A percentile compares a stretch with the other conserved stretches of the same genome.
Conservation (phyloP, 1,284 basidiomycete species). For the Peniophora sp. region DNA sequence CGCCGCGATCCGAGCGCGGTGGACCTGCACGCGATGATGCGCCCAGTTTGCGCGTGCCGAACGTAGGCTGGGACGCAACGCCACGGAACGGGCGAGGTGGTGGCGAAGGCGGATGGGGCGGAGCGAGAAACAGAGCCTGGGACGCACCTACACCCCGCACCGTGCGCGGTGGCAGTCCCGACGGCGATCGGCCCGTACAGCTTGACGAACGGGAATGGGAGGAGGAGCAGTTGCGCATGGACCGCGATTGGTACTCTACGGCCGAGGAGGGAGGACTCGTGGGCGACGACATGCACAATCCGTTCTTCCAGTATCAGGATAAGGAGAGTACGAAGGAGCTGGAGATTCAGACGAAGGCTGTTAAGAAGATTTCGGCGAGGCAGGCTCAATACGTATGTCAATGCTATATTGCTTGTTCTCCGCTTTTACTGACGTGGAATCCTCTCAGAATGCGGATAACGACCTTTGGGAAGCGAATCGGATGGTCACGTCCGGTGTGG, state of each 20-base stretch:
- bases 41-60: slow-evolving; percentile 82
- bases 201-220: slow-evolving; percentile 85
- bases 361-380: slow-evolving; percentile 81
- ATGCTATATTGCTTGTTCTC: slow-evolving; percentile 1
- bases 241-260: slow-evolving; percentile 90
- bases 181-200: slow-evolving; percentile 47
- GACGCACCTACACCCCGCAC: slow-evolving; percentile 81
- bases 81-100: slow-evolving; percentile 52
- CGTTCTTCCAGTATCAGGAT: slow-evolving; percentile 88
- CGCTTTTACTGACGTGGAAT: slow-evolving; percentile 7
- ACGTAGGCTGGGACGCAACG: slow-evolving; percentile 86
- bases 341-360: slow-evolving; percentile 74
- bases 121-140: slow-evolving; percentile 61
- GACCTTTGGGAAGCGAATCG: slow-evolving; percentile 98
- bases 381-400: slow-evolving; percentile 86
- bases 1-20: slow-evolving; percentile 58
- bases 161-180: slow-evolving; percentile 53
- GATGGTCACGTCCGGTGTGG: slow-evolving; percentile 92
- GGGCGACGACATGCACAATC: slow-evolving; percentile 89
- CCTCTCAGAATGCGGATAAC: slow-evolving; percentile 83
- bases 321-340: slow-evolving; percentile 64
- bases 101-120: slow-evolving; percentile 46
- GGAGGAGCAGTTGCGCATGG: slow-evolving; percentile 83
- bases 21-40: slow-evolving; percentile 52
- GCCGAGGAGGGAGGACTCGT: slow-evolving; percentile 82